Evolutionary conservation across 352 stramenopile genomes (phyloP).

Genomic region (Halophytophthora batemanensis): DNA sequence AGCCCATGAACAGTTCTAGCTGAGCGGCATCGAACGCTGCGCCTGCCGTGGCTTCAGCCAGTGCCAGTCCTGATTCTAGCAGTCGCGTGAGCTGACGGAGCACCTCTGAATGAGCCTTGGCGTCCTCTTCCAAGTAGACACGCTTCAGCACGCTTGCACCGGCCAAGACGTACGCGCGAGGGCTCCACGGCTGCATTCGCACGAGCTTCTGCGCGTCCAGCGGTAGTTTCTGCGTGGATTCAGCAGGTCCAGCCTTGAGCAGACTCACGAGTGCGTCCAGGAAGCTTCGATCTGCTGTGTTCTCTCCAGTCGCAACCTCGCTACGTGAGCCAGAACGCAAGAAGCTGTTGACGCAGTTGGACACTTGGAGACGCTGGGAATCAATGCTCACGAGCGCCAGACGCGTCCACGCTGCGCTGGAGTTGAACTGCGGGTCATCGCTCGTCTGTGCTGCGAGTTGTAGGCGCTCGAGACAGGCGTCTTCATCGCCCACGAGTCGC

Average conservation of each 20-base stretch:
- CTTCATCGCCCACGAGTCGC: slow-evolving; percentile 19
- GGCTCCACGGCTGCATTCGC: slow-evolving; percentile 56
- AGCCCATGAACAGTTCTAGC: slow-evolving; percentile 37
- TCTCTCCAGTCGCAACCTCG: slow-evolving; percentile 8
- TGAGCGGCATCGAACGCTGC: slow-evolving; percentile 25
- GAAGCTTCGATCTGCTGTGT: slow-evolving; percentile 28
- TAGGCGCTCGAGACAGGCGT: slow-evolving; percentile 22
- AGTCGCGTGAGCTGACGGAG: slow-evolving; percentile 29
- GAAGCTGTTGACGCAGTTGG: slow-evolving; percentile 25
- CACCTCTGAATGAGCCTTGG: slow-evolving; percentile 10
- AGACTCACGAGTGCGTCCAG: slow-evolving; percentile 34
- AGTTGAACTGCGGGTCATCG: slow-evolving; percentile 9
- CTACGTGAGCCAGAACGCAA: slow-evolving; percentile 14
- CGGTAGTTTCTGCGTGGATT: slow-evolving; percentile 13
- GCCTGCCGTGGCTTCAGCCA: slow-evolving; percentile 10
- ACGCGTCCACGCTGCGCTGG: slow-evolving; percentile 19
- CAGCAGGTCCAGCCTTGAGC: slow-evolving; percentile 19
- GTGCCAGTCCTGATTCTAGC: slow-evolving; percentile 35
- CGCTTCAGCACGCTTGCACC: slow-evolving; percentile 48
- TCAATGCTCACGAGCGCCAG: slow-evolving; percentile 39
- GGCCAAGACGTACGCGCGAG: slow-evolving; percentile 49
- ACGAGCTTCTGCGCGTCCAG: slow-evolving; percentile 54
- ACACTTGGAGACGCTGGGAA: slow-evolving; percentile 25
- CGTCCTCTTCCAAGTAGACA: slow-evolving; percentile 14
- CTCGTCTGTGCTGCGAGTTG: slow-evolving; percentile 24